Evolutionary conservation across 2,329 filamentous ascomycete genomes (phyloP), one percentile per base, ranked within the genome.

Genomic region (Colletotrichum sp.): DNA sequence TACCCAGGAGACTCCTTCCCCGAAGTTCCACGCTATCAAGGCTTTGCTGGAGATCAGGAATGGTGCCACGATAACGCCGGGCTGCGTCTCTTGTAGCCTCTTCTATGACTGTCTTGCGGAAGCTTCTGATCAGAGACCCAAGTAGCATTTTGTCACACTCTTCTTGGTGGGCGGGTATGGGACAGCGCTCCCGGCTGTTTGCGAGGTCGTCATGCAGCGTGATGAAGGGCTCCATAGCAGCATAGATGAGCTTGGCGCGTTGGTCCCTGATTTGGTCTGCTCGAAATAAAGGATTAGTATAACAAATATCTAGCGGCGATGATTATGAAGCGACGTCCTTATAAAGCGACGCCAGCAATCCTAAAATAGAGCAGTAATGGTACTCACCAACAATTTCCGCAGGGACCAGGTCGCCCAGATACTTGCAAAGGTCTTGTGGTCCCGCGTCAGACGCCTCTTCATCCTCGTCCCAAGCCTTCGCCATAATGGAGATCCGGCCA

Each of bases 231-330:
- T 9, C 6, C 39, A 44, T 44, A 2, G 16, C 5, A 44, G 19
- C 16, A 44, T n/a, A 11, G 39, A 44, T n/a, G 16, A 19, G 16
- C 8, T 44, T n/a, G 8, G 16, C 19, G 39, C 39, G 39, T n/a
- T 44, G 16, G 39, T 44, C 16, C 39, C 8, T 6, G 39, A 44
- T 44, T 44, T n/a, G 39, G 8, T 44, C 39, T 44, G 39, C 5
- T 44, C 39, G 39, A n/a, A n/a, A n/a, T 1, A 44, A 9, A 44
- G 5, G 11, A 44, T 44, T 6, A 44, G 36, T 9, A 36, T 8
- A 2, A 16, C 6, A 16, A 36, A 2, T 36, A 36, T 16, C 34
- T 36, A 4, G 34, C 6, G 1, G 0, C 34, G 0, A 16, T 16
- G 34, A 36, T 16, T 6, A 3, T 15, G 7, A 16, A 36, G 34